These are phyloP conservation scores for Saksenaea vasiformis DNA, from an alignment of 371 early-diverging fungal species.

Conservation along the genomic window DNA sequence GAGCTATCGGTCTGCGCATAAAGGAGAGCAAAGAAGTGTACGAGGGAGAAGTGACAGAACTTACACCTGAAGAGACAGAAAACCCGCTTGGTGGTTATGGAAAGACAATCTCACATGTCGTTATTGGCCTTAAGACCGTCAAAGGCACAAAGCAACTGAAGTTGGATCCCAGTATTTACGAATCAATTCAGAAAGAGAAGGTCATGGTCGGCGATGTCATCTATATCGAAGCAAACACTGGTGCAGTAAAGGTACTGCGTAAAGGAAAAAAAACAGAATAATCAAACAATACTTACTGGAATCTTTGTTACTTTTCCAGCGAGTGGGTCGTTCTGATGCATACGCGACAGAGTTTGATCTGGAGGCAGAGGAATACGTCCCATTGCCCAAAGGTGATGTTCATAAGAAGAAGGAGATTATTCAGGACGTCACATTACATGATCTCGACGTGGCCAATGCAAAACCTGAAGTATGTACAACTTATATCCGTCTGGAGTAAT, in stretches of 20 bases:
- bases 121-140: constrained; percentile 96
- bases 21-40: constrained; percentile 99
- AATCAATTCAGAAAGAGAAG: constrained; percentile 95
- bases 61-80: constrained; percentile 95
- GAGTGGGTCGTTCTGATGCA: constrained; percentile 96
- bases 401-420: constrained; percentile 97
- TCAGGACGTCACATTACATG: constrained; percentile 98
- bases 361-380: constrained; percentile 97
- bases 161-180: constrained; percentile 96
- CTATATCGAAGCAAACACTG: constrained; percentile 97
- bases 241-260: constrained; percentile 85
- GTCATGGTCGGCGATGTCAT: constrained; percentile 98
- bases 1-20: constrained; percentile 96
- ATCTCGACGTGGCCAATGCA: constrained; percentile 98
- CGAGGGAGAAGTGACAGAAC: constrained; percentile 99
- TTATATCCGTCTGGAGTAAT: background rate
- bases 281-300: background rate
- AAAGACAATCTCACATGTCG: constrained; percentile 94
- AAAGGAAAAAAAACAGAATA: background rate
- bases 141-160: constrained; percentile 98
- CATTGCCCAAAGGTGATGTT: constrained; percentile 98
- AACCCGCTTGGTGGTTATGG: constrained; percentile 93
- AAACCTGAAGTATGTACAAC: constrained; percentile 69
- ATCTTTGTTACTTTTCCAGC: constrained; percentile 50
- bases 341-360: constrained; percentile 96